Conservation (phyloP, 2,329 filamentous ascomycete genomes). For the Fusarium veterinarium region DNA sequence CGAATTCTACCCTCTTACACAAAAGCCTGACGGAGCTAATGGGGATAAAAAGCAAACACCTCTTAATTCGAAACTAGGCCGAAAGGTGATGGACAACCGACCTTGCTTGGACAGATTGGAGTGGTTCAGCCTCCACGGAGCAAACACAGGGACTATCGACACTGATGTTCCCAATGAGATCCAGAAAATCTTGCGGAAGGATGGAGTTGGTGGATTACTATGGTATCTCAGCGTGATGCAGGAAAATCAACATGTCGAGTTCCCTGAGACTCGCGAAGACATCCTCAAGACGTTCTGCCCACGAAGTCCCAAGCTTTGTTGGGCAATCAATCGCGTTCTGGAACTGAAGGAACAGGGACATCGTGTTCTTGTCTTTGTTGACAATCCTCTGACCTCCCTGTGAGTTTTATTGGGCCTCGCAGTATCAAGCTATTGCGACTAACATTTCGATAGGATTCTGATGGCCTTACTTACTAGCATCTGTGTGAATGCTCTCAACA, state of each 20-base stretch:
- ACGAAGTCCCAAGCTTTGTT: background rate
- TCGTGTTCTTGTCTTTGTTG: background rate
- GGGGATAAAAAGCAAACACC: too few species aligned
- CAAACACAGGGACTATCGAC: too few species aligned
- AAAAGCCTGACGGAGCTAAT: background rate
- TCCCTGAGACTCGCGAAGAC: background rate
- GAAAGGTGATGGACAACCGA: rapidly evolving
- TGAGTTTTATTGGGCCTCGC: background rate
- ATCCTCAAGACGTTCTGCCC: background rate
- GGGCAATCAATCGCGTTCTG: rapidly evolving
- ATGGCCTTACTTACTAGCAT: background rate
- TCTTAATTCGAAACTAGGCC: background rate
- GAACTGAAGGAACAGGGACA: rapidly evolving
- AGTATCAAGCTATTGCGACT: background rate
- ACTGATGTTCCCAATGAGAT: too few species aligned
- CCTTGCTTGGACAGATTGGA: background rate
- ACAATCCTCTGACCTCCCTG: background rate
- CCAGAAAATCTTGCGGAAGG: background rate
- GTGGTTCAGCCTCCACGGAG: rapidly evolving
- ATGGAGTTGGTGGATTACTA: background rate
- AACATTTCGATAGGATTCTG: background rate
- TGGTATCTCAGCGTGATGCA: background rate
- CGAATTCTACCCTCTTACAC: background rate
- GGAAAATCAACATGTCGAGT: too few species aligned
- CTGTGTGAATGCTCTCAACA: background rate